Evolutionary conservation across 495 filamentous ascomycete species (phyloP), one percentile per base, ranked within the genome.

Genomic region (Aspergillus ellipticus): DNA sequence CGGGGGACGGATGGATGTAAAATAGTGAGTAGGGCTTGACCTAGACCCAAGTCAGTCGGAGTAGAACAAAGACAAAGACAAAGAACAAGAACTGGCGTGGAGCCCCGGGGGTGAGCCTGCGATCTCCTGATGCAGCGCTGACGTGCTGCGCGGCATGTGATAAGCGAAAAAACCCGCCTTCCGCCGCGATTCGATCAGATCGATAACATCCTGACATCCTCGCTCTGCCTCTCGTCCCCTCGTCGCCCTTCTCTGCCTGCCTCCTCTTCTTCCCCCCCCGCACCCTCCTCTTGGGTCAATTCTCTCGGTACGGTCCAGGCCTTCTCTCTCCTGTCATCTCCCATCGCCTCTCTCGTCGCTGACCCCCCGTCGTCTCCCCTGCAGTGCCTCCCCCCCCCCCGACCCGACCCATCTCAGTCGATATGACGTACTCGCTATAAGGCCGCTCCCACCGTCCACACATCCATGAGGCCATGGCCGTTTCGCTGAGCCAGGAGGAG

Each of bases 401-500:
- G 49, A 21, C 46, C 51, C 46, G 8, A 52, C 16, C 46, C 46
- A 28, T 41, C 45, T 20, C 41, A 19, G 8, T 49, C 63, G 70
- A 67, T 64, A 76, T 74, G 72, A 70, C 66, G 61, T 62, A 65
- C 59, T 63, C 61, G 28, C 56, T 59, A 54, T 73, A 65, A 54
- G 22, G 4, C 42, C 52, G 26, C 47, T 48, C 49, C 43, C 42
- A 48, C 42, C 49, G 48, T 47, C 42, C 24, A 13, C 45, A 54
- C 39, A 55, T 56, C 57, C 55, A 75, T 76, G 73, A 69, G 60
- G 70, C 56, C 53, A 77, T 78, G 74, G 70, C 63, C 66, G 67
- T 67, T 58, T 61, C 64, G 64, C 65, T 58, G 62, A 64, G 63
- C 58, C 69, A 68, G 58, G 66, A 67, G 52, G 74, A 78, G 59